Evolutionary conservation across 2,329 filamentous ascomycete genomes (phyloP), one percentile per base, ranked within the genome.

Genomic region (Nigrograna mackinnonii): DNA sequence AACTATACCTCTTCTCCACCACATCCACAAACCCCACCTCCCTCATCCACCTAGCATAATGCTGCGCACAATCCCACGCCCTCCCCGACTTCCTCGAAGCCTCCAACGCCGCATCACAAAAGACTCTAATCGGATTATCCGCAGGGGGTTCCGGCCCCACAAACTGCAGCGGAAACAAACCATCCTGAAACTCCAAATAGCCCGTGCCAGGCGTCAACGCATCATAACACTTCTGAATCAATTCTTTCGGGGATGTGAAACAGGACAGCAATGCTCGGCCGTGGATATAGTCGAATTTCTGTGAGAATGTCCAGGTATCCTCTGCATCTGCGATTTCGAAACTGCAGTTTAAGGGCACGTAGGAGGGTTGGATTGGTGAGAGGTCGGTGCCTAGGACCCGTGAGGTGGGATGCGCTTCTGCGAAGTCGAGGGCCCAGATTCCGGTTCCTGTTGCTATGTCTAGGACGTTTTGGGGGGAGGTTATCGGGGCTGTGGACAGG

Each of bases 271-370:
- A 68, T 70, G 75, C 49, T 54, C 75, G 55, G 62, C 74, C 55
- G 74, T 78, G 70, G 74, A 84, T 77, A 51, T 79, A 75, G 58
- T 84, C 80, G 55, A 79, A 83, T 9, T 63, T 62, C 19, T 72
- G 64, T 4, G 69, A 62, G 38, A 77, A 80, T 24, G 70, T 62
- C 82, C 82, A 85, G 7, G 76, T 71, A 24, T 77, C 73, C 37
- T 55, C 47, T 12, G 49, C 56, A 39, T 62, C 52, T 21, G 55
- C 53, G 41, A 62, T 51, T n/a, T 57, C 43, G 41, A 62, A 62
- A 7, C 28, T 26, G 46, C 54, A 60, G 34, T 62, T 62, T 22
- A 49, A 19, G 17, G 58, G 58, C 9, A 60, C 49, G 37, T 49
- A 48, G 41, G 42, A 35, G 17, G 56, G 54, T 32, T 61, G 53